Base-by-base conservation (phyloP, 352 stramenopile genomes). In the Phytophthora tubulina region DNA sequence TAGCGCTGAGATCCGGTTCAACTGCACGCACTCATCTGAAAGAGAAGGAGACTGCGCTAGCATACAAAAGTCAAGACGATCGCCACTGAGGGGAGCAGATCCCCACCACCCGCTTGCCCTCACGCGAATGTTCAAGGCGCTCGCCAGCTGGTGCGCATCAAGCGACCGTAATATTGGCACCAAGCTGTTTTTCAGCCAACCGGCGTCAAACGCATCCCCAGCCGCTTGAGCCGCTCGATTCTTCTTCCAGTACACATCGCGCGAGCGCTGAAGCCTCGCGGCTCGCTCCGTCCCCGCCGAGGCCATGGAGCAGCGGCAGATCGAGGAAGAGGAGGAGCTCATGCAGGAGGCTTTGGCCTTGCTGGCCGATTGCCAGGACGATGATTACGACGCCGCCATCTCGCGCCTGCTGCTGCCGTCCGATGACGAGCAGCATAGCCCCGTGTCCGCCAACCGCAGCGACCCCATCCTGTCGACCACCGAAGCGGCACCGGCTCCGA, bases 321-420 rank as follows among this genome's bases (percentile, higher is more conserved):
- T 72, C 49, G 63, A 77, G 46, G 75, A 76, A 54, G 75, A 78
- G 46, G 72, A 74, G 63, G 67, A 74, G 55, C 68, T 82, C 33
- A 80, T 81, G 69, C 76, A 86, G 45, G 76, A 82, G 46, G 76
- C 78, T 31, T 72, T 86, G 51, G 67, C 71, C n/a, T 58, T 86
- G 49, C 60, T 86, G 38, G 69, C 67, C 4, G 74, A 84, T 32
- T 79, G 71, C 65, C 71, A 81, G 31, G 75, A 72, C 42, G 62
- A 70, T 46, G 59, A 64, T 30, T 76, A 73, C 42, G 67, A 76
- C 67, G 63, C 56, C 4, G 74, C 71, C 27, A 75, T 80, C 60
- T 84, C 74, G 56, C 77, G 77, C 8, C 52, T 84, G 39, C 64
- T 81, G 54, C 63, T 80, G 17, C 70, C 73, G 30, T 79, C 68